Base-by-base conservation (phyloP, 2,329 filamentous ascomycete species). In the Penicillium thymicola region DNA sequence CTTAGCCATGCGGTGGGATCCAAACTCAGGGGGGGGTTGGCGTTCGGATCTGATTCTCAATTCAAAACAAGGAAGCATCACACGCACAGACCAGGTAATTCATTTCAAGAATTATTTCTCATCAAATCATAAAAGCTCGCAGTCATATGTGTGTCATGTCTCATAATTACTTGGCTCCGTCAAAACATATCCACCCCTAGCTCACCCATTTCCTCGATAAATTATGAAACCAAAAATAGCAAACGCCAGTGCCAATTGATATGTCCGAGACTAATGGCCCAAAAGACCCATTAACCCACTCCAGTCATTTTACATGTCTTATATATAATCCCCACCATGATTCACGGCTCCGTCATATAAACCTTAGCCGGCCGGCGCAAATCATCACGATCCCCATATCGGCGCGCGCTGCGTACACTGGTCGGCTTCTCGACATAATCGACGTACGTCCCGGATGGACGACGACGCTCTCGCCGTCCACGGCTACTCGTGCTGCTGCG, bases 261-360 rank as follows among this genome's bases (percentile, higher is more conserved):
- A 16, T 23, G 25, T 37, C 23, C 50, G 34, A 21, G 45, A 38
- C 21, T n/a, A 38, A 36, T n/a, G 16, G 16, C 13, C 14, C 25
- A 44, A 37, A 28, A 11, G 18, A 34, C 13, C 43, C 27, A 32
- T 14, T 2, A 11, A 18, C 23, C n/a, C 21, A 40, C n/a, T 8
- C 36, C 36, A 45, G 21, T 16, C 18, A 47, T 28, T 18, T 7
- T 34, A 37, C 23, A 38, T 34, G 2, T 23, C 18, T 32, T 4
- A 32, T 5, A 16, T 43, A 34, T 44, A 14, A 14, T 25, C 16
- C 18, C 6, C 13, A 32, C 9, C 13, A 28, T 25, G 40, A 27
- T 44, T 59, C 43, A 97, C 96, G 82, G 94, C 51, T 58, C 67
- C 40, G 55, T 66, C 27, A 72, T 41, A 67, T 75, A 75, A 21